Percentiles rank a stretch among this genome's conserved stretches.
Evolutionary conservation across 495 filamentous ascomycete species (phyloP).

Genomic region (Aspergillus sclerotiicarbonarius): DNA sequence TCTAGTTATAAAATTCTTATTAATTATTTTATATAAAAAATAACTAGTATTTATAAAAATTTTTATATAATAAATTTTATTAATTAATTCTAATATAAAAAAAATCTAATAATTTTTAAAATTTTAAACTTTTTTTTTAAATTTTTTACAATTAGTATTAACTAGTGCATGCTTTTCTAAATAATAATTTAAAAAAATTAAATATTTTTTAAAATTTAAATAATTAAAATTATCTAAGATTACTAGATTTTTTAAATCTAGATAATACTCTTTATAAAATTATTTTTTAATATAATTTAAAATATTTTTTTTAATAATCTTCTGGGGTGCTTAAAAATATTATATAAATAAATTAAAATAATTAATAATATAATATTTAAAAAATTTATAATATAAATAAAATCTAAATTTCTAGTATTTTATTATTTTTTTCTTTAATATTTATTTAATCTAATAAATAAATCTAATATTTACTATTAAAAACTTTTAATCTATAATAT

Average conservation of each 20-base stretch:
- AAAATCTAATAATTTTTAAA: slow-evolving; percentile 1
- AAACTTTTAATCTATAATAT: not conserved
- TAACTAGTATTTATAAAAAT: slow-evolving; percentile 7
- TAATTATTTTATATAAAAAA: too few species aligned
- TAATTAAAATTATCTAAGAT: slow-evolving; percentile 14
- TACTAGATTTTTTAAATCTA: slow-evolving; percentile 7
- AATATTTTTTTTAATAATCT: not conserved
- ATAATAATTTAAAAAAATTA: slow-evolving; percentile 1
- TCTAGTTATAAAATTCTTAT: too few species aligned
- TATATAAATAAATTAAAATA: slow-evolving; percentile 9
- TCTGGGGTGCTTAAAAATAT: not conserved
- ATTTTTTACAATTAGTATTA: slow-evolving; percentile 8
- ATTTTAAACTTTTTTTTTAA: not conserved
- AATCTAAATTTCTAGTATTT: slow-evolving; percentile 1
- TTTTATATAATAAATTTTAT: slow-evolving; percentile 13
- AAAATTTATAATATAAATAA: slow-evolving; percentile 9
- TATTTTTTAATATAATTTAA: slow-evolving; percentile 8
- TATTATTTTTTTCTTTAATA: not conserved
- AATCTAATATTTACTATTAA: not conserved
- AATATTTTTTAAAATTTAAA: slow-evolving; percentile 1
- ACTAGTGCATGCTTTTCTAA: slow-evolving; percentile 3
- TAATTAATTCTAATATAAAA: slow-evolving; percentile 9
- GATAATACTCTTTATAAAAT: not conserved
- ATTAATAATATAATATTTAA: not conserved
- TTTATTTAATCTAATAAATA: not conserved